Evolutionary conservation across 257 asterid species (phyloP).

Genomic region (Nicotiana paniculata): DNA sequence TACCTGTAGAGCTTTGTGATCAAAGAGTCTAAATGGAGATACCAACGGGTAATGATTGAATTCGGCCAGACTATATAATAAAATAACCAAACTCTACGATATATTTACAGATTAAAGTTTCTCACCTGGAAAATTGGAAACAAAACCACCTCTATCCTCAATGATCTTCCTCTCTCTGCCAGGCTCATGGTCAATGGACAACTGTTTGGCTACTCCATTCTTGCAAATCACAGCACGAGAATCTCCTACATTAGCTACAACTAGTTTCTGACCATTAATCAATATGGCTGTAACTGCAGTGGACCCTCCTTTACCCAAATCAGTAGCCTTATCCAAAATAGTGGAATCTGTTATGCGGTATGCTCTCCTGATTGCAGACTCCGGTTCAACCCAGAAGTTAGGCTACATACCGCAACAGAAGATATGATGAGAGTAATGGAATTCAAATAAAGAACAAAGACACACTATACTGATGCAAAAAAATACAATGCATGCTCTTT

Average conservation of each 20-base stretch:
- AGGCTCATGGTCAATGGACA: constrained; percentile 90
- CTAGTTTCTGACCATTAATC: constrained; percentile 67
- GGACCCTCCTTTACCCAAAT: constrained; percentile 86
- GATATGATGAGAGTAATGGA: not conserved
- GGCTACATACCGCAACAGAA: constrained; percentile 34
- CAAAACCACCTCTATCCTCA: constrained; percentile 86
- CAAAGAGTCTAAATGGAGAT: not conserved
- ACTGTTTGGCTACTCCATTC: constrained; percentile 74
- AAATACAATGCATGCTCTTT: not conserved
- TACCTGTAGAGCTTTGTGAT: not conserved
- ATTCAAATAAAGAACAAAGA: not conserved
- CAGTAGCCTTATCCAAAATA: constrained; percentile 67
- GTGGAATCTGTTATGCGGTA: constrained; percentile 57
- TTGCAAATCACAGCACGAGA: constrained; percentile 88
- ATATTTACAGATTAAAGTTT: not conserved
- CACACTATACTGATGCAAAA: not conserved
- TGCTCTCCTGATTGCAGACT: constrained; percentile 69
- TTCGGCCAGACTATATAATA: not conserved
- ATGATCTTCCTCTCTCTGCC: constrained; percentile 54
- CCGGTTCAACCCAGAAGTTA: constrained; percentile 76
- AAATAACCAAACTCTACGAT: not conserved
- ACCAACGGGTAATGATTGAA: not conserved
- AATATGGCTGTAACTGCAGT: constrained; percentile 92
- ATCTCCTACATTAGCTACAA: constrained; percentile 95
- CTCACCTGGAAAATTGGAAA: constrained; percentile 74